Base-by-base conservation (phyloP, 441 rosid species). In the Euphorbia schlechtendalii region DNA sequence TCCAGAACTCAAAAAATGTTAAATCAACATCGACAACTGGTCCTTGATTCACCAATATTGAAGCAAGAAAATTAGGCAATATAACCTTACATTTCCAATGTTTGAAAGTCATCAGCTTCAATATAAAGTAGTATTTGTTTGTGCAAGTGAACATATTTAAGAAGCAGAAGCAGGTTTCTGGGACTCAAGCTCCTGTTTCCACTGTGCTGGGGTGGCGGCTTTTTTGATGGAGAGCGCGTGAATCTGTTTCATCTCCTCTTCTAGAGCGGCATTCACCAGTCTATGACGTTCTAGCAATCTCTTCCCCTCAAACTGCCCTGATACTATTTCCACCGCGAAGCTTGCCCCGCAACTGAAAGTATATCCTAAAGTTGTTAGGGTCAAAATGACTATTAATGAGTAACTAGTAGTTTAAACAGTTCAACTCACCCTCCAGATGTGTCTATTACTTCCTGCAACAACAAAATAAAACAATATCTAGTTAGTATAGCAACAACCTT, bases 211-310 rank as follows among this genome's bases (percentile, higher is more conserved):
- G 36, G 89, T 83, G 43, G 74, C 64, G 53, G 92, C 87, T 80
- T 86, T 92, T 80, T 81, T 87, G n/a, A 90, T 90, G 2, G 97
- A 92, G 57, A 90, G 90, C 53, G 98, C 97, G 67, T 92, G 98
- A 30, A 92, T 92, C 76, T 89, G 69, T 74, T 86, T 88, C 88
- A 92, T 83, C 82, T 89, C 96, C 78, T 84, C 88, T 63, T 81
- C 89, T 30, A 92, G 76, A 40, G 96, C 89, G 9, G 84, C 80
- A 15, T 92, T 92, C 61, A 89, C 96, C 18, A 85, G 68, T 28
- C 96, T 77, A 73, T 92, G 96, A 81, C 98, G 83, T 71, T 88
- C 98, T 49, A 92, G 82, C 81, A 92, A 68, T 71, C 88, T 82
- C 82, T 92, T 92, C 66, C 90, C 98, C 78, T 88, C 86, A 38